These are phyloP conservation scores for Epichloe sp. DNA, from an alignment of 2,329 filamentous ascomycete genomes.

Conservation along the genomic window DNA sequence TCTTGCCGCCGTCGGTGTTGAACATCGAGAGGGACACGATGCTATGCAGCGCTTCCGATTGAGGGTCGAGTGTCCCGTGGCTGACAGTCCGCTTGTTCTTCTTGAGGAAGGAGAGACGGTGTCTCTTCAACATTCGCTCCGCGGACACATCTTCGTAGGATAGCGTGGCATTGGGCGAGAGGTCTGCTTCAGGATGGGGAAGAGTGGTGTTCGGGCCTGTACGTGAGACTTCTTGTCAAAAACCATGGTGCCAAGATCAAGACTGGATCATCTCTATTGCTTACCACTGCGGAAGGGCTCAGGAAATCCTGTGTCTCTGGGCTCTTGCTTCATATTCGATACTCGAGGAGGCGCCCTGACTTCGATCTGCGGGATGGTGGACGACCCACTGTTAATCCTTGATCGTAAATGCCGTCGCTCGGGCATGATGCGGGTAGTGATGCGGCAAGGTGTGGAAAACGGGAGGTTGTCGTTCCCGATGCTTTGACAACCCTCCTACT, in stretches of 20 bases:
- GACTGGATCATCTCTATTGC: constrained; percentile 9
- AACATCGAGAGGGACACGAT: constrained; percentile 20
- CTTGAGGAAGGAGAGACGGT: constrained; percentile 32
- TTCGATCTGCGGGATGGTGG: constrained; percentile 12
- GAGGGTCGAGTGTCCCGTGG: constrained; percentile 30
- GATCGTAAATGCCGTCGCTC: neutral
- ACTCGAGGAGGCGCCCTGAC: constrained; percentile 14
- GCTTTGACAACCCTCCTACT: neutral
- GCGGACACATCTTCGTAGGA: constrained; percentile 39
- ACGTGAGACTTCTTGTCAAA: neutral
- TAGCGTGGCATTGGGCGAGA: constrained; percentile 42
- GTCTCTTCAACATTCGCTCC: constrained; percentile 26
- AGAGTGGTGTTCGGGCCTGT: constrained; percentile 45
- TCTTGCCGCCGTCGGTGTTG: constrained; percentile 12
- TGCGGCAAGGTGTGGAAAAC: neutral
- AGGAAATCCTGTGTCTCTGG: constrained; percentile 37
- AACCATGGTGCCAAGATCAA: neutral
- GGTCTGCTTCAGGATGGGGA: constrained; percentile 48
- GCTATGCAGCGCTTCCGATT: constrained; percentile 20
- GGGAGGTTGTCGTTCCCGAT: neutral
- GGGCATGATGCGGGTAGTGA: constrained; percentile 1
- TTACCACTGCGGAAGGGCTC: constrained; percentile 35
- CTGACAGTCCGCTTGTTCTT: constrained; percentile 33
- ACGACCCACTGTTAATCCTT: constrained; percentile 2
- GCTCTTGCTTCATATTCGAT: constrained; percentile 12